Conservation (phyloP, 2,329 filamentous ascomycete species). For the Aureobasidium sp. region DNA sequence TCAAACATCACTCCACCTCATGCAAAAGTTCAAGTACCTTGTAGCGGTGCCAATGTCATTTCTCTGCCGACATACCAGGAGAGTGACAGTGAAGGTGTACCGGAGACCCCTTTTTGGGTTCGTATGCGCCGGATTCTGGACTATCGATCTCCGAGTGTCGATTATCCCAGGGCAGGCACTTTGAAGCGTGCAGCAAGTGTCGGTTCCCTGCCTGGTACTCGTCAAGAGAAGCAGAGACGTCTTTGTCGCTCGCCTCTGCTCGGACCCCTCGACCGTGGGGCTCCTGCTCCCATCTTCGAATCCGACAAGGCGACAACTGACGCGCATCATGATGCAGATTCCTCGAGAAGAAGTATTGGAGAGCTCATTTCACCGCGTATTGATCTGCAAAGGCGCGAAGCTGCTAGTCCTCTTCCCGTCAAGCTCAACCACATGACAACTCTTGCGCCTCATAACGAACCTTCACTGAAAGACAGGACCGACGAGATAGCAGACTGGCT, state of each 20-base stretch:
- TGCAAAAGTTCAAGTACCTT: not conserved
- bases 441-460: not conserved
- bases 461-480: not conserved
- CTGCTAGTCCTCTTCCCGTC: not conserved
- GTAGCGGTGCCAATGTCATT: not conserved
- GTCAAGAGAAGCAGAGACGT: not conserved
- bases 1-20: not conserved
- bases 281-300: not conserved
- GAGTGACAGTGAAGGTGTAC: not conserved
- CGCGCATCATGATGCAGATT: not conserved
- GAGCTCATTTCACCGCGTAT: not conserved
- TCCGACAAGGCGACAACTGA: not conserved
- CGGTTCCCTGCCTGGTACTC: not conserved
- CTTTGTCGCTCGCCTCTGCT: not conserved
- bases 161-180: no score
- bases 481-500: slow-evolving; percentile 1
- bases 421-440: no score
- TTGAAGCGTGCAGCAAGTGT: not conserved
- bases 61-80: not conserved
- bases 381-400: not conserved
- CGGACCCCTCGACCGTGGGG: not conserved
- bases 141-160: not conserved
- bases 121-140: not conserved
- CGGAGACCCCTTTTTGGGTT: not conserved
- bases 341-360: not conserved